phyloP scores from a whole-genome alignment of 495 filamentous ascomycete species.

The Annulohypoxylon nitens region DNA sequence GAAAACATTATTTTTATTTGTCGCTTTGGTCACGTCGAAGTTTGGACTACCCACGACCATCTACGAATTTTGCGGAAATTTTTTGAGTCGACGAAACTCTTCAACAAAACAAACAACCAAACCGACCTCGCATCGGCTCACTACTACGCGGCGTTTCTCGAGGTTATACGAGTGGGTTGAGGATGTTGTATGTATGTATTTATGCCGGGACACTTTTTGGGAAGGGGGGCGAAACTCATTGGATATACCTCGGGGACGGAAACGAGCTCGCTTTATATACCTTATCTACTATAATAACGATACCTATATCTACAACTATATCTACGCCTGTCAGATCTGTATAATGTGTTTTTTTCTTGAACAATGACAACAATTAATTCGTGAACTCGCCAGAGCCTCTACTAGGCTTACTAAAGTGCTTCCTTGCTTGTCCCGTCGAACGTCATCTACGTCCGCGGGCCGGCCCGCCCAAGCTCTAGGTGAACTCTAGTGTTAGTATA shows the following conservation, averaged over 20 bases:
- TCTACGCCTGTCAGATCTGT: slow-evolving; percentile 15
- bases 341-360: slow-evolving; percentile 23
- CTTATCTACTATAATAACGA: slow-evolving; percentile 24
- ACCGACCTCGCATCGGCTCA: background rate
- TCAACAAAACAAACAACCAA: background rate
- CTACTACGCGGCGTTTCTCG: slow-evolving; percentile 40
- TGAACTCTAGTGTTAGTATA: background rate
- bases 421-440: background rate
- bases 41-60: slow-evolving; percentile 22
- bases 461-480: background rate
- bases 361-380: slow-evolving; percentile 24
- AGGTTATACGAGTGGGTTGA: slow-evolving; percentile 37
- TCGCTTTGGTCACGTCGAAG: slow-evolving; percentile 4
- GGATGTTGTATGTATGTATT: background rate
- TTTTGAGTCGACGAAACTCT: slow-evolving; percentile 21
- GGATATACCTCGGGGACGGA: slow-evolving; percentile 46
- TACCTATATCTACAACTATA: slow-evolving; percentile 19
- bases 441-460: background rate
- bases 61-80: slow-evolving; percentile 24
- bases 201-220: slow-evolving; percentile 29
- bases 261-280: slow-evolving; percentile 23
- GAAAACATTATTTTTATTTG: slow-evolving; percentile 9
- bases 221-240: slow-evolving; percentile 35
- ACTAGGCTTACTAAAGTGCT: too few species aligned
- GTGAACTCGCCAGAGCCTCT: background rate